Conservation (phyloP, 2,329 filamentous ascomycete genomes). For the Elsinoe ampelina region DNA sequence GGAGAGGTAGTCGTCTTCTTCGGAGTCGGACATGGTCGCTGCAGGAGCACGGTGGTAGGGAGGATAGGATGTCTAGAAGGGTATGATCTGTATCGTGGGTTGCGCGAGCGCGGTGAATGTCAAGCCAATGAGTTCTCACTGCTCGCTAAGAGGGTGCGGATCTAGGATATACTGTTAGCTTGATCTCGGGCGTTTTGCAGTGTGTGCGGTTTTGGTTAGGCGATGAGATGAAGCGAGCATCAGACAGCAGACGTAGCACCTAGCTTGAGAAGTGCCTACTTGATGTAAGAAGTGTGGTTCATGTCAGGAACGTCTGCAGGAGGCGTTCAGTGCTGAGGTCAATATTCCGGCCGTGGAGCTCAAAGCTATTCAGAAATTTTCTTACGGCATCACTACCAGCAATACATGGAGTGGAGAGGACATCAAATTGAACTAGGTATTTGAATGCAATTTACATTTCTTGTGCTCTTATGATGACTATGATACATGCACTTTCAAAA, state of each 20-base stretch:
- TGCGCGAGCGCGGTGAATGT: background rate
- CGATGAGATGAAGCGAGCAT: too few species aligned
- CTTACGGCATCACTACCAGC: background rate
- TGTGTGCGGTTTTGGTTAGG: background rate
- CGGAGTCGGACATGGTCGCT: conserved; percentile 25
- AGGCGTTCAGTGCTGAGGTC: background rate
- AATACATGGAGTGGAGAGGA: background rate
- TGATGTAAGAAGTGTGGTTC: too few species aligned
- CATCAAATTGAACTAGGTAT: background rate
- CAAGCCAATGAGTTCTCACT: too few species aligned
- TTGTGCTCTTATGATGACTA: too few species aligned
- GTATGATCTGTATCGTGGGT: background rate
- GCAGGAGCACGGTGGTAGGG: background rate
- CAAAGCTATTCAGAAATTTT: background rate
- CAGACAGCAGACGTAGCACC: too few species aligned
- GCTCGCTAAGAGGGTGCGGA: too few species aligned
- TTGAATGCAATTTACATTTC: too few species aligned
- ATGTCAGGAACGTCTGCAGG: background rate
- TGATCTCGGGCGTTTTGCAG: background rate
- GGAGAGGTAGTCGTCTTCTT: conserved; percentile 94
- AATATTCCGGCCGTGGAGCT: background rate
- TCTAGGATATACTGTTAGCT: too few species aligned
- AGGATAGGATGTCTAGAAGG: background rate
- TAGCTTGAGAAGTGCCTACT: too few species aligned
- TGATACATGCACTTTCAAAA: too few species aligned